These are phyloP conservation scores for Aspergillus brasiliensis DNA, from an alignment of 2,329 filamentous ascomycete species.

Conservation along the genomic window DNA sequence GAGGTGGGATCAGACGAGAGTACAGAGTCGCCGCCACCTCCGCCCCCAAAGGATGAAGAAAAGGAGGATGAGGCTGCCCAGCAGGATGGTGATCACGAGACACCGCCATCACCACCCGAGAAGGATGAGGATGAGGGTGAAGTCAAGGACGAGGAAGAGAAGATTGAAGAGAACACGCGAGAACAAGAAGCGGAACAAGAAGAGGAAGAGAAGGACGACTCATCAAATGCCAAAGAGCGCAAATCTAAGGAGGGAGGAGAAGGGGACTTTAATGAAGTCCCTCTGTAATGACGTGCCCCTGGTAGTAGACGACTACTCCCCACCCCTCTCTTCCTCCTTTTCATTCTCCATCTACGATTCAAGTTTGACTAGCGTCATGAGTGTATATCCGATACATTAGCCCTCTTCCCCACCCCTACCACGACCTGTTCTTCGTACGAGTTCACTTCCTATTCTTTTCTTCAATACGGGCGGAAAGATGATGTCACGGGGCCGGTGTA, in stretches of 20 bases:
- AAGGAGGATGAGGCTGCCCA: slow-evolving; percentile 21
- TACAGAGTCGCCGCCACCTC: slow-evolving; percentile 25
- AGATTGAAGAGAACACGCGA: slow-evolving; percentile 19
- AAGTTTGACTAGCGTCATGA: slow-evolving; percentile 3
- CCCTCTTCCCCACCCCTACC: slow-evolving; percentile 13
- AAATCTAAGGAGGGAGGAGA: slow-evolving; percentile 37
- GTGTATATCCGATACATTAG: slow-evolving; percentile 4
- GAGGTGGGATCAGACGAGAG: slow-evolving; percentile 33
- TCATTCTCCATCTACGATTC: slow-evolving; percentile 20
- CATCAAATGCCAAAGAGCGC: slow-evolving; percentile 23
- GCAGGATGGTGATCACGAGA: slow-evolving; percentile 3
- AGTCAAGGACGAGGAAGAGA: slow-evolving; percentile 12
- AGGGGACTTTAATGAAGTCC: slow-evolving; percentile 39
- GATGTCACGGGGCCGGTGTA: background rate
- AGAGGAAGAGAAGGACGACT: slow-evolving; percentile 23
- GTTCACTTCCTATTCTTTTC: slow-evolving; percentile 11
- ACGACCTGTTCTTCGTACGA: slow-evolving; percentile 15
- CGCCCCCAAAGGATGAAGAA: slow-evolving; percentile 32
- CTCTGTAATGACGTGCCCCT: slow-evolving; percentile 25
- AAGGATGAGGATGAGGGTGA: slow-evolving; percentile 14
- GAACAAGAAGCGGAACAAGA: slow-evolving; percentile 22
- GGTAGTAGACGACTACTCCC: slow-evolving; percentile 10
- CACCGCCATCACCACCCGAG: background rate
- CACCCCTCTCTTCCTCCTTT: slow-evolving; percentile 14
- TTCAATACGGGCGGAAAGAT: background rate